A percentile compares a stretch with the other conserved stretches of the same genome.
Evolutionary conservation across 2,329 filamentous ascomycete genomes (phyloP).

Genomic region (Sporothrix brasiliensis): DNA sequence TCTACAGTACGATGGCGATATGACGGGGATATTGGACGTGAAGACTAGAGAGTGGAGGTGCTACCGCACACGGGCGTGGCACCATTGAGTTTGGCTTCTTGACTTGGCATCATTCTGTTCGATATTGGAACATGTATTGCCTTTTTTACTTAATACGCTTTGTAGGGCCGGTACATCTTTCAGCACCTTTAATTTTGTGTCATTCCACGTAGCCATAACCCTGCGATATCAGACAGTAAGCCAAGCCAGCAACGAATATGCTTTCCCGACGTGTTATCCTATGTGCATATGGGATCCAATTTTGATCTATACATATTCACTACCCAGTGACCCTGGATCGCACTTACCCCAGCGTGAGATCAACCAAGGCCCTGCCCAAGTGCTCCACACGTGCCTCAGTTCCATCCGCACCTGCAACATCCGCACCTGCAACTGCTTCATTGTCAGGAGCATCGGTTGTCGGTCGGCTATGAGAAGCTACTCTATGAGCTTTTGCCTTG

Average conservation of each 20-base stretch:
- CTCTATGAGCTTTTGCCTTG: conserved; percentile 43
- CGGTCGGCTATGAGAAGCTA: conserved; percentile 32
- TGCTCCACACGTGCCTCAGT: conserved; percentile 26
- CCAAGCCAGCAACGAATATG: not conserved
- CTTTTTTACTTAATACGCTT: not conserved
- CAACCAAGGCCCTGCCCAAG: conserved; percentile 34
- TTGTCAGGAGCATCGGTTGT: conserved; percentile 33
- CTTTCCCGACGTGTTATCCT: not conserved
- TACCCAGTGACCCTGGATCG: not conserved
- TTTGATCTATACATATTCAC: not conserved
- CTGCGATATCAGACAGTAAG: not conserved
- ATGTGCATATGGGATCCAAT: not conserved
- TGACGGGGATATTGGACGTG: no score
- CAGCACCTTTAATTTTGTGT: not conserved
- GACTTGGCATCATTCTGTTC: not conserved
- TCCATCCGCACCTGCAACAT: conserved; percentile 5
- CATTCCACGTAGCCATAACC: not conserved
- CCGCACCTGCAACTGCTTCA: conserved; percentile 20
- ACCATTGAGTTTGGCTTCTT: not conserved
- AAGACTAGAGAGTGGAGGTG: not conserved
- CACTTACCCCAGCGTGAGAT: conserved; percentile 33
- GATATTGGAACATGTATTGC: not conserved
- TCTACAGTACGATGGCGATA: not conserved
- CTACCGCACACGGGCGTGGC: not conserved
- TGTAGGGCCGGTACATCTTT: not conserved